Evolutionary conservation across 148 eudicot genomes (phyloP).

Genomic region (Silene latifolia): DNA sequence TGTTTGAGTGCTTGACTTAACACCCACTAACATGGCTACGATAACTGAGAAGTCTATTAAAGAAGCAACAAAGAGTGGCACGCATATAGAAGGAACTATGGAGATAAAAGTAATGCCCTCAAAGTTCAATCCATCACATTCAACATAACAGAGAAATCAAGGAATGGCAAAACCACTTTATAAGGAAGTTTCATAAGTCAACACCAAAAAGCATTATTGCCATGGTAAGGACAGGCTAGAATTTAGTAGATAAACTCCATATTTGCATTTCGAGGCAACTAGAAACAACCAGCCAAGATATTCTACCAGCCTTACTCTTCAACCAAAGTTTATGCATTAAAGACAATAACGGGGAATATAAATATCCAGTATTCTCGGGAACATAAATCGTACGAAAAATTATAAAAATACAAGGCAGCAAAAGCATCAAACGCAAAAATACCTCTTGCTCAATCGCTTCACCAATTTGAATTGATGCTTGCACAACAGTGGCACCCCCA

Average conservation of each 20-base stretch:
- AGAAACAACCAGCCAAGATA: background rate
- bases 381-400: background rate
- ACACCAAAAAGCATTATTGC: background rate
- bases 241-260: slow-evolving; percentile 1
- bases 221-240: background rate
- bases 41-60: background rate
- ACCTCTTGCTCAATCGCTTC: slow-evolving; percentile 97
- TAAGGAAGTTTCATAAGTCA: too few species aligned
- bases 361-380: background rate
- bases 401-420: background rate
- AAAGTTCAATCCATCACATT: background rate
- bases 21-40: background rate
- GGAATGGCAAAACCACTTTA: background rate
- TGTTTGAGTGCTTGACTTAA: slow-evolving; percentile 10
- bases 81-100: background rate
- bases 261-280: too few species aligned
- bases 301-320: background rate
- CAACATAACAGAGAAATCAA: background rate
- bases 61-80: background rate
- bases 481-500: slow-evolving; percentile 68
- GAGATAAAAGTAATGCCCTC: background rate
- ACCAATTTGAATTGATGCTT: slow-evolving; percentile 70
- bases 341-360: too few species aligned
- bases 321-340: background rate
- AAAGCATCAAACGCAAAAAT: slow-evolving; percentile 5